A percentile compares a stretch with the other conserved stretches of the same genome.
Conservation (phyloP, 2,329 filamentous ascomycete genomes). For the Chaetomium strumarium region DNA sequence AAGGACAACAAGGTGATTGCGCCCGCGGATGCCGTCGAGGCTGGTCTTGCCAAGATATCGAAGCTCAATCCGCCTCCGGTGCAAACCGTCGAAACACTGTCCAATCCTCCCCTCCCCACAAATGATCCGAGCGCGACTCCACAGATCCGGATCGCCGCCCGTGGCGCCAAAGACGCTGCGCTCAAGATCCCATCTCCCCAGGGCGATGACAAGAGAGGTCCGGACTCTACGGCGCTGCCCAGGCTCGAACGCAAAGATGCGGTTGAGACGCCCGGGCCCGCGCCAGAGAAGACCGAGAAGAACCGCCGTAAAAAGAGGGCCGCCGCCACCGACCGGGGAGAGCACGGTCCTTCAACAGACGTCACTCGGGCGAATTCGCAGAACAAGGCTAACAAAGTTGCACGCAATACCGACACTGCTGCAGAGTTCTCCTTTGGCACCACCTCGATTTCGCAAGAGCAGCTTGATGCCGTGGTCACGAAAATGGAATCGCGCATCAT, state of each 20-base stretch:
- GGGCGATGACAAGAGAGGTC: conserved; percentile 30
- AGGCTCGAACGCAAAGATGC: conserved; percentile 45
- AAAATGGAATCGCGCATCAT: conserved; percentile 49
- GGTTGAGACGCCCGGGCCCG: conserved; percentile 35
- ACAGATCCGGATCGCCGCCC: conserved; percentile 33
- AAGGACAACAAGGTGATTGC: conserved; percentile 81
- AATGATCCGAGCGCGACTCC: conserved; percentile 30
- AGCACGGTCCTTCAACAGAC: conserved; percentile 34
- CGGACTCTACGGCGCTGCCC: conserved; percentile 30
- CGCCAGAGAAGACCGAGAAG: conserved; percentile 55
- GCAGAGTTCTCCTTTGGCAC: conserved; percentile 20
- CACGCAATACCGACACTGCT: conserved; percentile 26
- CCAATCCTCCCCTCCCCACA: conserved; percentile 33
- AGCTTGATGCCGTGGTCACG: conserved; percentile 48
- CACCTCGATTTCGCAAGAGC: conserved; percentile 36
- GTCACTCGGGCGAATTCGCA: conserved; percentile 31
- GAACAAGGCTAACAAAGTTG: conserved; percentile 30
- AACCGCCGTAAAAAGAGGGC: conserved; percentile 63
- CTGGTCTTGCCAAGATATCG: conserved; percentile 67
- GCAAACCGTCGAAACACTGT: conserved; percentile 40
- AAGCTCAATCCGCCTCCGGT: conserved; percentile 52
- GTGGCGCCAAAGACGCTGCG: conserved; percentile 33
- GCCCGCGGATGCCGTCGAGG: conserved; percentile 67
- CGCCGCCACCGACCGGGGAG: conserved; percentile 29
- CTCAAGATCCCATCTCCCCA: conserved; percentile 29